Evolutionary conservation across 208 protist genomes (phyloP).

Genomic region (Leishmania tropica): DNA sequence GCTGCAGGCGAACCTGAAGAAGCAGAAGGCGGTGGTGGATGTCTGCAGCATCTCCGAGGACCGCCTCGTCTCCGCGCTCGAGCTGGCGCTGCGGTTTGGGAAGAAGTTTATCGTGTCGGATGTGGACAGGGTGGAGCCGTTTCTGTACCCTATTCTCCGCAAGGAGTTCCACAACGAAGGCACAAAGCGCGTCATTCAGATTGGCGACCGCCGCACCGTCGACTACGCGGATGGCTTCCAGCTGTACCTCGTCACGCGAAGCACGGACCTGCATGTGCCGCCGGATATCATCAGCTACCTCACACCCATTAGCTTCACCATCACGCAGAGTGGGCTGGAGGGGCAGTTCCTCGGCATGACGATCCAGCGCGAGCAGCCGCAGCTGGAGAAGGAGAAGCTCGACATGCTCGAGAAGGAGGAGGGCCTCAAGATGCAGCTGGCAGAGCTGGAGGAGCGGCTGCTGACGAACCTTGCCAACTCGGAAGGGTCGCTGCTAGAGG

Average conservation of each 20-base stretch:
- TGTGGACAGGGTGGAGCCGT: constrained; percentile 96
- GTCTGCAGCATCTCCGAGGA: constrained; percentile 92
- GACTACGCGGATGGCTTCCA: constrained; percentile 97
- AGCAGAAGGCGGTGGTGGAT: constrained; percentile 79
- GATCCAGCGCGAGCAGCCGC: constrained; percentile 97
- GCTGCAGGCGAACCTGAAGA: constrained; percentile 91
- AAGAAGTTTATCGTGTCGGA: constrained; percentile 98
- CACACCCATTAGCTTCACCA: constrained; percentile 96
- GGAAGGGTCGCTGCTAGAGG: constrained; percentile 96
- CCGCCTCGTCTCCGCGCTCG: constrained; percentile 94
- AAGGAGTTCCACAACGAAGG: constrained; percentile 92
- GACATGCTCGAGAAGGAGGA: constrained; percentile 96
- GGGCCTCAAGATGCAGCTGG: constrained; percentile 94
- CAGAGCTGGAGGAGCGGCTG: constrained; percentile 93
- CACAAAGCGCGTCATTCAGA: constrained; percentile 92
- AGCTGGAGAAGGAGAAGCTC: constrained; percentile 95
- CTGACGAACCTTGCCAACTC: constrained; percentile 93
- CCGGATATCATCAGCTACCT: constrained; percentile 94
- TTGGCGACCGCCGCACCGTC: constrained; percentile 96
- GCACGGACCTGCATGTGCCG: constrained; percentile 86
- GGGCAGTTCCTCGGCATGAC: constrained; percentile 97
- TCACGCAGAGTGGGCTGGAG: constrained; percentile 97
- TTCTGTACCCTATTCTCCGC: constrained; percentile 96
- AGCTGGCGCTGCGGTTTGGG: constrained; percentile 98
- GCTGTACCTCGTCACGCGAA: constrained; percentile 95